Evolutionary conservation across 139 green algal genomes (phyloP), one percentile per base, ranked within the genome.

Genomic region (Monoraphidium neglectum): DNA sequence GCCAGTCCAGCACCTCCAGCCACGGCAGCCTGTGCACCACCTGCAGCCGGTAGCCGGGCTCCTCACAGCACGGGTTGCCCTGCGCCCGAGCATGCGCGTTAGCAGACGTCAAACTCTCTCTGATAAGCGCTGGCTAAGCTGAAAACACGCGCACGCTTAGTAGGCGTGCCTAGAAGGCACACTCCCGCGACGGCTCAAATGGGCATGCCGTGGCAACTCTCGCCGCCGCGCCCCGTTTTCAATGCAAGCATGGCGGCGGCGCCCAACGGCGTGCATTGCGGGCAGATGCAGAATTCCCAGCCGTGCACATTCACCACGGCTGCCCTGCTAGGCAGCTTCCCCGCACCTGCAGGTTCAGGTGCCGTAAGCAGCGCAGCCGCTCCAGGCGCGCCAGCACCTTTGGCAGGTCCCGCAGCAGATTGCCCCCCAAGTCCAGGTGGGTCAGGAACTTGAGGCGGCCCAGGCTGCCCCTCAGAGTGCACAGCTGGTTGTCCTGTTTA

Each of bases 401-500:
- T 21, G 79, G 68, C 68, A 93, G 67, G 76, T 90, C 77, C 0
- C 80, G 51, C 28, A 93, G 78, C 60, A 77, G 51, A 66, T 91
- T 92, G 76, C 82, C 67, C 32, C 54, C 82, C 1, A 91, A 56
- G 68, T 91, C 84, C 10, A 92, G 77, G n/a, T 79, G 81, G 38
- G 86, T 79, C 16, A 92, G 72, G 75, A 87, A 88, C 30, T 77
- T 75, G 43, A 92, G 81, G 35, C 37, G 43, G 4, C 32, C 35
- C 32, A 92, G 82, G 78, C 81, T 87, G 16, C 87, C 87, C 23
- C 86, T 87, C 12, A 92, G 81, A 10, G 80, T 90, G 79, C 81
- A 90, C 46, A 92, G 84, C 38, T 76, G 40, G 68, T 92, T 92
- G 70, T 90, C 76, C 85, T 92, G 81, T n/a, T n/a, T n/a, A n/a